Evolutionary conservation across 108 stramenopile genomes (phyloP).

Genomic region (Skeletonema costatum): DNA sequence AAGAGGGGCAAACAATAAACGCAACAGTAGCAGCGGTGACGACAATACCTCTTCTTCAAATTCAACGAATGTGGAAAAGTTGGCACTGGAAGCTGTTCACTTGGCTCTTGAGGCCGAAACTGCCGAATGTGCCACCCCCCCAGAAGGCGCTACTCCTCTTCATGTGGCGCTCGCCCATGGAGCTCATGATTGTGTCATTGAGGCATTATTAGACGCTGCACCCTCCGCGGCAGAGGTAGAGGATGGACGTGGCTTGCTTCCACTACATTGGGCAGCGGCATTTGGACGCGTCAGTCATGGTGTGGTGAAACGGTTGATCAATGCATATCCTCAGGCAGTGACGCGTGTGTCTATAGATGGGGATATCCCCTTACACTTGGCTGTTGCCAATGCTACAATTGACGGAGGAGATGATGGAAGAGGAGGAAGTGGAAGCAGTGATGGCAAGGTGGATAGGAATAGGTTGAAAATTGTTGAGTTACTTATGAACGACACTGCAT

Average conservation of each 20-base stretch:
- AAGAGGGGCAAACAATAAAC: not conserved
- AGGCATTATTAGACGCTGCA: constrained; percentile 40
- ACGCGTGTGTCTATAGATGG: constrained; percentile 39
- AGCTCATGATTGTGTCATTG: constrained; percentile 49
- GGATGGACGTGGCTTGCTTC: constrained; percentile 57
- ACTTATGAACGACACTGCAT: constrained; percentile 28
- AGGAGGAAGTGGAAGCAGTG: not conserved
- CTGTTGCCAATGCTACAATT: constrained; percentile 41
- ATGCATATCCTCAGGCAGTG: constrained; percentile 41
- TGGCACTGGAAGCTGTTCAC: constrained; percentile 5
- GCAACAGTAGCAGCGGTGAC: constrained; percentile 7
- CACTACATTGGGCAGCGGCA: constrained; percentile 65
- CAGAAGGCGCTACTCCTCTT: constrained; percentile 53
- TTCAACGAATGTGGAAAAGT: not conserved
- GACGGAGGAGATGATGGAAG: constrained; percentile 25
- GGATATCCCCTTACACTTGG: constrained; percentile 71
- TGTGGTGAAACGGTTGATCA: constrained; percentile 44
- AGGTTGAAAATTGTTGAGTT: constrained; percentile 46
- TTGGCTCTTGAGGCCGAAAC: constrained; percentile 24
- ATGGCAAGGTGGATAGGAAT: constrained; percentile 39
- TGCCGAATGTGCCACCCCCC: constrained; percentile 11
- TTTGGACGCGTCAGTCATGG: constrained; percentile 24
- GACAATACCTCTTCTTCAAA: not conserved
- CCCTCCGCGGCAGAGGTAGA: constrained; percentile 34
- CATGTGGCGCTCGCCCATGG: constrained; percentile 58